phyloP scores from a whole-genome alignment of 768 basidiomycete species.

The Paxillus rubicundulus region DNA sequence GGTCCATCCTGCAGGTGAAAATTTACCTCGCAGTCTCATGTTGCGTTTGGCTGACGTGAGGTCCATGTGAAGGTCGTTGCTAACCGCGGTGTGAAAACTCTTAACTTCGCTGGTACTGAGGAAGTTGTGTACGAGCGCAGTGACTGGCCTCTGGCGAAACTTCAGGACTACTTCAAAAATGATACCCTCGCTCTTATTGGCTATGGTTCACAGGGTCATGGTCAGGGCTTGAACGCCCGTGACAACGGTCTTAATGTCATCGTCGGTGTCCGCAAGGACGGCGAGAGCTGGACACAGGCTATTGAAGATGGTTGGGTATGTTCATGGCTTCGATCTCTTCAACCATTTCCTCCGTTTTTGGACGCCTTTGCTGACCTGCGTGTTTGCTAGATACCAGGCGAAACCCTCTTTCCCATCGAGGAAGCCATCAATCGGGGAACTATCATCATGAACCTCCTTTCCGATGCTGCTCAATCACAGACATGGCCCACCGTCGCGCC shows the following conservation, averaged over 20 bases:
- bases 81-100: conserved; percentile 85
- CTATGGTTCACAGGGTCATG: conserved; percentile 98
- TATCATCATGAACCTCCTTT: conserved; percentile 99
- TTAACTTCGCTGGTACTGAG: conserved; percentile 93
- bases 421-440: conserved; percentile 95
- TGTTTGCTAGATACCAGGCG: conserved; percentile 73
- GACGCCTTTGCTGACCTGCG: not conserved
- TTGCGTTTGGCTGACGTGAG: not conserved
- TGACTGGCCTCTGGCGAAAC: conserved; percentile 97
- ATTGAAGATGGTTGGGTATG: conserved; percentile 92
- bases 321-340: conserved; percentile 4
- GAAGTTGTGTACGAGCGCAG: conserved; percentile 93
- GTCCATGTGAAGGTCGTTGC: conserved; percentile 36
- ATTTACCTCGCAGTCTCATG: conserved; percentile 1
- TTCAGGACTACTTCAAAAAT: conserved; percentile 99
- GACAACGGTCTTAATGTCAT: conserved; percentile 99
- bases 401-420: conserved; percentile 97
- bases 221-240: conserved; percentile 97
- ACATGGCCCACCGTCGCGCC: conserved; percentile 90
- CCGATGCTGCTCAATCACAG: conserved; percentile 97
- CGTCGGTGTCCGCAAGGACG: conserved; percentile 95
- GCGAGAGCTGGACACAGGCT: conserved; percentile 96
- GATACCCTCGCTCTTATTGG: conserved; percentile 99
- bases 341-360: not conserved
- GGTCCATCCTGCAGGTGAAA: conserved; percentile 37